Evolutionary conservation across 768 basidiomycete genomes (phyloP), one percentile per base, ranked within the genome.

Genomic region (Rhodotorula babjevae): DNA sequence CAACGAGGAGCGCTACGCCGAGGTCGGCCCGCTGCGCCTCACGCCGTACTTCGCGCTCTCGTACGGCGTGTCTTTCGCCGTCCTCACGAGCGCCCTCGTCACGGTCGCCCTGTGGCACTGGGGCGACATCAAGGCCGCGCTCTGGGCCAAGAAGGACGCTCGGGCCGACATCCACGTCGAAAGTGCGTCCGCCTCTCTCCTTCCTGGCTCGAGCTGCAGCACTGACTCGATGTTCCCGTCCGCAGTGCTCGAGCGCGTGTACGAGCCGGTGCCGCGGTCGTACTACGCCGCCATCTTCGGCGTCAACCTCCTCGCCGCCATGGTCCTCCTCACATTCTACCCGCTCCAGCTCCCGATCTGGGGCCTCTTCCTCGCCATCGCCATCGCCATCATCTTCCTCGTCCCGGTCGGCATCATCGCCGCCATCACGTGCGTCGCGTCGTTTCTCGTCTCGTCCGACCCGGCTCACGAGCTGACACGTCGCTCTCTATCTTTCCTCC

Each of bases 291-390:
- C 21, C 23, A 62, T 76, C 27, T 71, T 77, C 40, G 33, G 21
- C 15, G 42, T 57, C 11, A 78, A 71, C 58, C 71, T 78, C n/a
- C 8, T 23, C 49, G 72, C 61, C 25, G 70, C 77, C 25, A 57
- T 67, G 49, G 58, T 67, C 11, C 69, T 78, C 25, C 63, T 78
- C 42, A 23, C 36, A 8, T 64, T 72, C 59, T 78, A 74, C 60
- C 77, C 77, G 9, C 69, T 79, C 4, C 79, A 81, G 59, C 70
- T 79, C 16, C 79, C 79, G 0, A 58, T 80, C 0, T 80, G 79
- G 80, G 78, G 76, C 1, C 68, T 81, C 11, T 42, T 78, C 14
- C 73, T 81, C 46, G 65, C 77, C 1, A 55, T 80, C 40, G 2
- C 71, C 8, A 74, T 81, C 31, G 78, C 79, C 0, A 33, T 79